Evolutionary conservation across 768 basidiomycete species (phyloP).

Genomic region (Dioszegia crocea): DNA sequence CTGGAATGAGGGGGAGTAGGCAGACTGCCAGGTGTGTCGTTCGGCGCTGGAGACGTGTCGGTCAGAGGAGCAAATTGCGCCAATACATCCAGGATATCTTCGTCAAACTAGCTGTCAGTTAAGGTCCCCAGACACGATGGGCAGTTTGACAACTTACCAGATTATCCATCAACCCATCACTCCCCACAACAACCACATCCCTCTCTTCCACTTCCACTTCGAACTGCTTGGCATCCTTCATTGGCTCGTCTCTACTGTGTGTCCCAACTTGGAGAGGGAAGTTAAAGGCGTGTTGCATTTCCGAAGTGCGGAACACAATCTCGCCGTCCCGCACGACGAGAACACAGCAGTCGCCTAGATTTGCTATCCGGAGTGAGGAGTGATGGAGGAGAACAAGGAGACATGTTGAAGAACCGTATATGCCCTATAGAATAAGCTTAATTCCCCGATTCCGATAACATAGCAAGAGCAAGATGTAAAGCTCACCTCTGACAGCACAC

Average conservation of each 20-base stretch:
- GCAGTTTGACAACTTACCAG: slow-evolving; percentile 40
- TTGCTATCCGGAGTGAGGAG: slow-evolving; percentile 43
- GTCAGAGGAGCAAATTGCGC: slow-evolving; percentile 36
- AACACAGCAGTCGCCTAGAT: slow-evolving; percentile 59
- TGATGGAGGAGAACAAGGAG: slow-evolving; percentile 52
- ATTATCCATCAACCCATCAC: slow-evolving; percentile 50
- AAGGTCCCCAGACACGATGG: neutral
- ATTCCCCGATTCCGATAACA: slow-evolving; percentile 50
- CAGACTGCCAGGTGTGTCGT: slow-evolving; percentile 1
- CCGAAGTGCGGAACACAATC: slow-evolving; percentile 78
- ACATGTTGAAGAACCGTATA: slow-evolving; percentile 53
- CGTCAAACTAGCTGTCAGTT: slow-evolving; percentile 39
- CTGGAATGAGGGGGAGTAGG: slow-evolving; percentile 16
- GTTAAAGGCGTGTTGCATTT: slow-evolving; percentile 82
- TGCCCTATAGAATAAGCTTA: too few species aligned
- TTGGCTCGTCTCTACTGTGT: slow-evolving; percentile 60
- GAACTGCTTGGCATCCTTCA: slow-evolving; percentile 63
- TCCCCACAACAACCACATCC: slow-evolving; percentile 50
- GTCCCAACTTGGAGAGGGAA: slow-evolving; percentile 48
- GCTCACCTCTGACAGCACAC: slow-evolving; percentile 49
- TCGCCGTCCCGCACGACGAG: slow-evolving; percentile 70
- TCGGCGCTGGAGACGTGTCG: neutral
- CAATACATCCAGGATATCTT: slow-evolving; percentile 49
- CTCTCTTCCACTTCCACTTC: slow-evolving; percentile 50
- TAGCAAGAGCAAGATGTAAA: neutral